Evolutionary conservation across 768 basidiomycete genomes (phyloP).

Genomic region (Tulasnella sp.): DNA sequence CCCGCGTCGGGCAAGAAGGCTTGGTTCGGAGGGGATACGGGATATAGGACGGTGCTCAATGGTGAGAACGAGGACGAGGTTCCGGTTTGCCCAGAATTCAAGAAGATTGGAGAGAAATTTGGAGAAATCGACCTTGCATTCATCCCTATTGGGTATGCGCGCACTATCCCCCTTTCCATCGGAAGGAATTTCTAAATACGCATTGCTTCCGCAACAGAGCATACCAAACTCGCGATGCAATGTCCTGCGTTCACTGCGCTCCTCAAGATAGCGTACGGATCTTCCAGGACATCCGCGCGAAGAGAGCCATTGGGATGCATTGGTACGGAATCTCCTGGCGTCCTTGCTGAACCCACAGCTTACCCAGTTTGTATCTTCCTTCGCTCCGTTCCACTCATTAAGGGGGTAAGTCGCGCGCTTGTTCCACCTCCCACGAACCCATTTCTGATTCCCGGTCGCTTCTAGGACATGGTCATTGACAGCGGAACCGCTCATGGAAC

Average conservation of each 20-base stretch:
- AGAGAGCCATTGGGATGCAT: constrained; percentile 68
- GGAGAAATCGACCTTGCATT: constrained; percentile 69
- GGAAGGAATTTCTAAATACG: neutral
- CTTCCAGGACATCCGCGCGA: constrained; percentile 64
- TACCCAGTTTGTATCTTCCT: neutral
- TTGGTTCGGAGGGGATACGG: constrained; percentile 75
- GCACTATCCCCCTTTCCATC: neutral
- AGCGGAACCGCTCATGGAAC: constrained; percentile 44
- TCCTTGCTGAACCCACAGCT: neutral
- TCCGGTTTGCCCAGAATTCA: constrained; percentile 71
- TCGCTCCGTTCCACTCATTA: too few species aligned
- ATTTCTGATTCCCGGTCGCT: neutral
- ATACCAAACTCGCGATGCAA: constrained; percentile 57
- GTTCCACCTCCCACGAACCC: neutral
- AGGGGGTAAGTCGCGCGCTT: constrained; percentile 6
- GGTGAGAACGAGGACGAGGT: constrained; percentile 53
- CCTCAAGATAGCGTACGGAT: constrained; percentile 71
- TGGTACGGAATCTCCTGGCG: constrained; percentile 56
- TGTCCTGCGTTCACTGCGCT: constrained; percentile 63
- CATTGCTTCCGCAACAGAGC: constrained; percentile 48
- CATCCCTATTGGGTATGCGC: constrained; percentile 58
- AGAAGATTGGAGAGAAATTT: constrained; percentile 65
- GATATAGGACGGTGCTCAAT: constrained; percentile 54
- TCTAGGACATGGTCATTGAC: constrained; percentile 39
- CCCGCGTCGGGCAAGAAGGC: constrained; percentile 45